Evolutionary conservation across 805 yeast species (phyloP), one percentile per base, ranked within the genome.

Genomic region (Suhomyces tanzawaensis): DNA sequence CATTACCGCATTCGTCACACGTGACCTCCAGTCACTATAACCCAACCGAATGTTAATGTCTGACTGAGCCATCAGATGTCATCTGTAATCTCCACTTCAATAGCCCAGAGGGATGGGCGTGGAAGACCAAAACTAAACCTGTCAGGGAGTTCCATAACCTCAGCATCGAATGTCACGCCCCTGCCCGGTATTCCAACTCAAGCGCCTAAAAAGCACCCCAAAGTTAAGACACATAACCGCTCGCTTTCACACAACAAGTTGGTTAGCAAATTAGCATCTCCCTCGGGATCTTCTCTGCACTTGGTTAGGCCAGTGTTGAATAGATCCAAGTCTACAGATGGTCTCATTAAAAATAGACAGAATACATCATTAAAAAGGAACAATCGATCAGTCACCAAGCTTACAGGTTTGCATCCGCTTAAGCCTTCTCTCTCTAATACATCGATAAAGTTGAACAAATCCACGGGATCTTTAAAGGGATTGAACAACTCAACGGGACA

Each of bases 251-350:
- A 60, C 39, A 60, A 53, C 34, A 62, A 60, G 39, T 32, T 56
- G 26, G 46, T 61, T 34, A 55, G 52, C 42, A 64, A 60, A 43
- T 43, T 62, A 36, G 12, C 38, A 7, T 52, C 66, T 8, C 34
- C 52, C 44, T 23, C 40, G 37, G 21, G 43, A 27, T n/a, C 41
- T 9, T 22, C 37, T 17, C 29, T 27, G 12, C 32, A 34, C 6
- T 21, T 25, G 3, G 17, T 51, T 4, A 34, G 69, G 25, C 73
- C 72, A 4, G 40, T 51, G 19, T 50, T 69, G 32, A 58, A 55
- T 44, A 46, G 72, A 37, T 65, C 72, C 15, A 68, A 65, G 36
- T 66, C 72, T 7, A 58, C 71, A 2, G 74, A 69, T 38, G 72
- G 67, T 1, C 53, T 68, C 14, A 39, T 55, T 7, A 52, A 61